These are phyloP conservation scores for Dendrobium catenatum DNA, from an alignment of 106 monocot species.

Conservation along the genomic window DNA sequence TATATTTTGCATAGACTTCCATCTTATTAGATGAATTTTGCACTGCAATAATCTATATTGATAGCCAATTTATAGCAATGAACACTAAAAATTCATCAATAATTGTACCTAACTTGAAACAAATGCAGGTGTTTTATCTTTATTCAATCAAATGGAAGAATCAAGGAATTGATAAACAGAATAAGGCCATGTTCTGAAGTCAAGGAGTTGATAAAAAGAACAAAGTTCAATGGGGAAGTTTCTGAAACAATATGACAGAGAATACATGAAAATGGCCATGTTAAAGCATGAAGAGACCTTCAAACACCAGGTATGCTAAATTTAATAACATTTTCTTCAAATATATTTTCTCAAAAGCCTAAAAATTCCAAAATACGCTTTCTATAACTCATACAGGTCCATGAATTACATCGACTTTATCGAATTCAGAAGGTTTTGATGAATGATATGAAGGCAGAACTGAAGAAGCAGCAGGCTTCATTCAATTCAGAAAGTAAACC, in stretches of 20 bases:
- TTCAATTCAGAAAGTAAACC: not conserved
- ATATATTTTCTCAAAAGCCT: not conserved
- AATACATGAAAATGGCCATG: constrained; percentile 55
- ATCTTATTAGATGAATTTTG: too few relatives aligned
- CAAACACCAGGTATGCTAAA: constrained; percentile 39
- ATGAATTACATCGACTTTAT: constrained; percentile 58
- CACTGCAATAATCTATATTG: not conserved
- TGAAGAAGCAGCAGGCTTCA: constrained; percentile 17
- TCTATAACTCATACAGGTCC: constrained; percentile 25
- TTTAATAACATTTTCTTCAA: not conserved
- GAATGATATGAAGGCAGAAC: constrained; percentile 30
- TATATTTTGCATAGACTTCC: too few relatives aligned
- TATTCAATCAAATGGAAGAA: not conserved
- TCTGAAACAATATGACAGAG: constrained; percentile 34
- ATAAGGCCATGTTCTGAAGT: constrained; percentile 2
- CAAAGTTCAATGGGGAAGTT: constrained; percentile 30
- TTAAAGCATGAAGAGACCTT: constrained; percentile 58
- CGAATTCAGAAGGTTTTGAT: constrained; percentile 37
- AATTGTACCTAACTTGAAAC: not conserved
- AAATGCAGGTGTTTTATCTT: constrained; percentile 3
- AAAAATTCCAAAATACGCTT: not conserved
- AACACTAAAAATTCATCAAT: not conserved
- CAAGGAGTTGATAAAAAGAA: not conserved
- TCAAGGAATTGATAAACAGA: not conserved
- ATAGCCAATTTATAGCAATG: not conserved